Conservation (phyloP, 2,329 filamentous ascomycete species). For the Dactylellina leptospora region DNA sequence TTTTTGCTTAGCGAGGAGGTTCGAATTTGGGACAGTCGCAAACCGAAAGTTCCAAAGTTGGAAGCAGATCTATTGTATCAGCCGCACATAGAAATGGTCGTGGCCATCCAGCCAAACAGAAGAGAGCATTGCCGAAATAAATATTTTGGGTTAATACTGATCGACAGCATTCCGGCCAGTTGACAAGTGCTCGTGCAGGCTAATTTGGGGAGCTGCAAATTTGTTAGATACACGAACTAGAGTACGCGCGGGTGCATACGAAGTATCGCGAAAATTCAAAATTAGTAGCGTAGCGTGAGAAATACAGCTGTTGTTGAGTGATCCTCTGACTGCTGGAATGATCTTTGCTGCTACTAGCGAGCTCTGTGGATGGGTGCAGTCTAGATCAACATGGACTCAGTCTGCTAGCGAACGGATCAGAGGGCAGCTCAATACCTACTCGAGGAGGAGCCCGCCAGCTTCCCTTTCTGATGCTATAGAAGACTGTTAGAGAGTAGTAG, state of each 20-base stretch:
- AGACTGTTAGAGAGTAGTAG: constrained; percentile 8
- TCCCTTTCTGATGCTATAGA: not conserved
- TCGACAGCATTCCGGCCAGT: constrained; percentile 49
- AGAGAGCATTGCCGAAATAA: constrained; percentile 42
- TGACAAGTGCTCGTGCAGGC: constrained; percentile 47
- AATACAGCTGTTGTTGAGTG: constrained; percentile 31
- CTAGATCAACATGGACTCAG: constrained; percentile 26
- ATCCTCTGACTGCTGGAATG: constrained; percentile 21
- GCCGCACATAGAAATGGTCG: constrained; percentile 39
- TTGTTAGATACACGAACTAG: constrained; percentile 17
- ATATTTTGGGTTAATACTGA: constrained; percentile 33
- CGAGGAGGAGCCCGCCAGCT: constrained; percentile 5
- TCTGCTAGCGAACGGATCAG: constrained; percentile 3
- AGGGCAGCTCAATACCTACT: constrained; percentile 10
- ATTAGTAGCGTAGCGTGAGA: constrained; percentile 5
- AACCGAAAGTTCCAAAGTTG: constrained; percentile 32
- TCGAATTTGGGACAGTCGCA: constrained; percentile 29
- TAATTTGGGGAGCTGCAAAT: constrained; percentile 45
- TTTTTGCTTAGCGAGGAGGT: constrained; percentile 18
- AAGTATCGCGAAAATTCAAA: constrained; percentile 28
- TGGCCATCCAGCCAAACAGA: constrained; percentile 38
- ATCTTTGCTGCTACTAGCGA: constrained; percentile 35
- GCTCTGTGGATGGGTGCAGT: constrained; percentile 21
- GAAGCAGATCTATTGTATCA: constrained; percentile 34
- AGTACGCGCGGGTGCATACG: too few species aligned